These are phyloP conservation scores for Cetradonia linearis DNA, from an alignment of 495 filamentous ascomycete genomes.

Conservation along the genomic window DNA sequence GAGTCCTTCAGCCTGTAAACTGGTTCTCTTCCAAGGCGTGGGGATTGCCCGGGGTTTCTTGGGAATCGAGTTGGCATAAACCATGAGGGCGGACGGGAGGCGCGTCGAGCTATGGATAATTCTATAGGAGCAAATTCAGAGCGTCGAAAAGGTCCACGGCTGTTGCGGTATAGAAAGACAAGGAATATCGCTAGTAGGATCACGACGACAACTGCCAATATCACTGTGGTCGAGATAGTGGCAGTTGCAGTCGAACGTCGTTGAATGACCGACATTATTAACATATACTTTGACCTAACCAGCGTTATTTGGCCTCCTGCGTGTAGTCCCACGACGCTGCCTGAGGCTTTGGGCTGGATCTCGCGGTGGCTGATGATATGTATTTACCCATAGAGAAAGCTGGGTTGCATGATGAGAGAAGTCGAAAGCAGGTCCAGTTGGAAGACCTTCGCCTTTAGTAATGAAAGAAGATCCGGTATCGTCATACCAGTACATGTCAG, in stretches of 20 bases:
- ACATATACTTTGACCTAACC: background rate
- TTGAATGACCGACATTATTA: background rate
- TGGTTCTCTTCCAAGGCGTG: background rate
- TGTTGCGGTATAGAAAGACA: background rate
- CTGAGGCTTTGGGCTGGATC: background rate
- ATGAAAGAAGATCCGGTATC: background rate
- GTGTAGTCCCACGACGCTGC: background rate
- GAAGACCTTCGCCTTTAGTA: background rate
- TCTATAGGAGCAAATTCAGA: background rate
- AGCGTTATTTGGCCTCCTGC: background rate
- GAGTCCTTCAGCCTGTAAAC: background rate
- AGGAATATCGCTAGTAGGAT: background rate
- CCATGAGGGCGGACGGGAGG: background rate
- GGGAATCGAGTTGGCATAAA: background rate
- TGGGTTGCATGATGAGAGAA: background rate
- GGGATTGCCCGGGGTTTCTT: background rate
- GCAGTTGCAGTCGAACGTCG: background rate
- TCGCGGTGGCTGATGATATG: background rate
- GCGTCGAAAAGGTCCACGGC: background rate
- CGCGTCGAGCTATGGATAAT: background rate
- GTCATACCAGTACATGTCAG: background rate
- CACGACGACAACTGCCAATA: background rate
- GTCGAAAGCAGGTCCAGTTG: background rate
- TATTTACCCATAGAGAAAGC: background rate
- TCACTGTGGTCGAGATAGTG: background rate